Evolutionary conservation across 345 rosid species (phyloP), one percentile per base, ranked within the genome.

Genomic region (Melastoma malabathricum): DNA sequence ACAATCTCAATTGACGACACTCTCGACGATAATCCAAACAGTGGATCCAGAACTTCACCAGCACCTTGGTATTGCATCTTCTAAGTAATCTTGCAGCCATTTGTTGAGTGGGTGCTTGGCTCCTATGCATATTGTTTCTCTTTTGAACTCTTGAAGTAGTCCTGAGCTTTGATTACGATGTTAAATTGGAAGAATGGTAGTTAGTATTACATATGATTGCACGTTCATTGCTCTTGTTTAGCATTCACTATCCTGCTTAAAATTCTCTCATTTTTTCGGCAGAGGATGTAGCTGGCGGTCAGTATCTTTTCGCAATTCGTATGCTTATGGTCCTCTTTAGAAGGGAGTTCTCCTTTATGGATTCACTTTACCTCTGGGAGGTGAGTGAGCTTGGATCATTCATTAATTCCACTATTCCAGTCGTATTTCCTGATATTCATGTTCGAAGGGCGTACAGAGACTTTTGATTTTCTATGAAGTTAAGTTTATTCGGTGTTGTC

Each of bases 301-400:
- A 87, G 71, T 90, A 87, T 68, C 58, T 90, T 57, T 90, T 90
- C 75, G 96, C 98, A 15, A 73, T 90, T 62, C 82, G 95, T 60
- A 90, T 87, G 98, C 67, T 87, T 59, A 90, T 90, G 96, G 98
- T 90, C 43, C 89, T 90, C 59, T 87, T 87, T 58, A 78, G 98
- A 59, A 79, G 98, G 74, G 98, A 90, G 52, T 87, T 86, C 68
- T 82, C 96, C 44, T 90, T 90, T 66, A 70, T 70, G 18, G 95
- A 92, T 63, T 61, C 89, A 4, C 67, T 92, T 64, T 82, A 86
- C 68, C 96, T 87, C 62, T 92, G 96, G 96, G 96, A 92, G 96
- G 98, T 86, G 75, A 79, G 72, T 45, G 64, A 34, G 54, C 46
- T 29, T 29, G 9, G 2, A 29, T 29, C 9, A 29, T 6, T 29